Evolutionary conservation across 129 eudicot genomes (phyloP).

Genomic region (Escallonia rubra): DNA sequence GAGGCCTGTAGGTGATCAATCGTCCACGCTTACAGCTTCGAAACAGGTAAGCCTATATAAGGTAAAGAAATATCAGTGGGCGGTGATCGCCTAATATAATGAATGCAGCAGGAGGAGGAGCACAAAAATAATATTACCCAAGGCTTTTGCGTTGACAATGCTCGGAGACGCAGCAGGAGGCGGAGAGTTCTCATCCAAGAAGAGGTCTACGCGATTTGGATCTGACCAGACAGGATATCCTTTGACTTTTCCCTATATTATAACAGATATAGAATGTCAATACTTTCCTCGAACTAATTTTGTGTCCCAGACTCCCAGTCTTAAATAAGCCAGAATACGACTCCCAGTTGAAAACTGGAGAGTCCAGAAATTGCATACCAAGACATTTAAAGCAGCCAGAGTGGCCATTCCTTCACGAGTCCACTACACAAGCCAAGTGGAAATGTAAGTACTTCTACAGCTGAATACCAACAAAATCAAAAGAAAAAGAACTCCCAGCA

Average conservation of each 20-base stretch:
- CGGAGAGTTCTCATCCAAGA: slow-evolving; percentile 67
- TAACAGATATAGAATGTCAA: not conserved
- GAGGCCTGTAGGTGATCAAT: not conserved
- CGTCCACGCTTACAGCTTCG: slow-evolving; percentile 52
- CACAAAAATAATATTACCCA: slow-evolving; percentile 39
- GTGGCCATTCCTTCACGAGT: slow-evolving; percentile 99
- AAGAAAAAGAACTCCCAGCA: not conserved
- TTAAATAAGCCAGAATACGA: not conserved
- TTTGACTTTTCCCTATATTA: slow-evolving; percentile 78
- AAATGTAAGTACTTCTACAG: not conserved
- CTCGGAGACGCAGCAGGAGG: slow-evolving; percentile 98
- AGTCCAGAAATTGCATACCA: slow-evolving; percentile 47
- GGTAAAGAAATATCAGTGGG: not conserved
- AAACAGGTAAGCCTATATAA: slow-evolving; percentile 63
- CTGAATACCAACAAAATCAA: not conserved
- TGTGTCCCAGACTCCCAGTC: not conserved
- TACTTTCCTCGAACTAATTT: not conserved
- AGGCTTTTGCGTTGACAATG: slow-evolving; percentile 88
- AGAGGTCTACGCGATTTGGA: slow-evolving; percentile 70
- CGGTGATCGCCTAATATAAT: not conserved
- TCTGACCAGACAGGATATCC: slow-evolving; percentile 86
- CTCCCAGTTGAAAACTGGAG: not conserved
- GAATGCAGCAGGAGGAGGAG: not conserved
- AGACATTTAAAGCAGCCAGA: slow-evolving; percentile 87
- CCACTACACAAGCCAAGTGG: slow-evolving; percentile 59